phyloP scores from a whole-genome alignment of 495 filamentous ascomycete genomes.

The Hyaloscypha bicolor region DNA sequence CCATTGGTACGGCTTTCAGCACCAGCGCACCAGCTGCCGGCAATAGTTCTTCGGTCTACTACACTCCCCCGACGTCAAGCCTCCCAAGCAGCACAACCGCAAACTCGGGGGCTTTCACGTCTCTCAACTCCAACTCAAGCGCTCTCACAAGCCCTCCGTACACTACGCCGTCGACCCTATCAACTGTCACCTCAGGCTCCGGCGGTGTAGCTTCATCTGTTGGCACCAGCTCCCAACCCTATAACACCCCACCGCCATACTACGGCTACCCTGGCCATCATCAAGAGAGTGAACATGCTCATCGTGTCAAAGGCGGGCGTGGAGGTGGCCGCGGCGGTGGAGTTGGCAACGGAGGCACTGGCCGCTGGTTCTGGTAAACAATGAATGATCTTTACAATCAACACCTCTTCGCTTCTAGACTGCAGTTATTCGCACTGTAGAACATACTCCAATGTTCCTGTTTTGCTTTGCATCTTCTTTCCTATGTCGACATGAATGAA shows the following conservation, averaged over 20 bases:
- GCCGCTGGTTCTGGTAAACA: slow-evolving; percentile 10
- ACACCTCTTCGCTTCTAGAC: slow-evolving; percentile 15
- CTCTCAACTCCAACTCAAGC: neutral
- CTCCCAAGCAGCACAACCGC: neutral
- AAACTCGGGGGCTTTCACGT: neutral
- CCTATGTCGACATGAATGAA: neutral
- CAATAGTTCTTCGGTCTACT: neutral
- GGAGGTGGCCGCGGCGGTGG: neutral
- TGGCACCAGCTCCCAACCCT: neutral
- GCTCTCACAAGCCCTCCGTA: neutral
- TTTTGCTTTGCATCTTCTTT: slow-evolving; percentile 9
- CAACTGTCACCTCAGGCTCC: neutral
- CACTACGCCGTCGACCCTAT: neutral
- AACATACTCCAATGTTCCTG: neutral
- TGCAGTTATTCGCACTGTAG: slow-evolving; percentile 5
- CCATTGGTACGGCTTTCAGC: neutral
- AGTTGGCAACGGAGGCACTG: neutral
- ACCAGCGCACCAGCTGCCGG: neutral
- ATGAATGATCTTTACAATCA: slow-evolving; percentile 7
- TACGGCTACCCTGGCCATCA: neutral
- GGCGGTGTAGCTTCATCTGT: neutral
- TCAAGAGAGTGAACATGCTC: neutral
- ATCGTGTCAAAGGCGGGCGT: neutral
- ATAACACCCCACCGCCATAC: neutral
- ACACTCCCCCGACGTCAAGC: neutral